Percentiles rank a stretch among this genome's conserved stretches.
phyloP scores from a whole-genome alignment of 306 rosid genomes.

The Sophora flavescens region DNA sequence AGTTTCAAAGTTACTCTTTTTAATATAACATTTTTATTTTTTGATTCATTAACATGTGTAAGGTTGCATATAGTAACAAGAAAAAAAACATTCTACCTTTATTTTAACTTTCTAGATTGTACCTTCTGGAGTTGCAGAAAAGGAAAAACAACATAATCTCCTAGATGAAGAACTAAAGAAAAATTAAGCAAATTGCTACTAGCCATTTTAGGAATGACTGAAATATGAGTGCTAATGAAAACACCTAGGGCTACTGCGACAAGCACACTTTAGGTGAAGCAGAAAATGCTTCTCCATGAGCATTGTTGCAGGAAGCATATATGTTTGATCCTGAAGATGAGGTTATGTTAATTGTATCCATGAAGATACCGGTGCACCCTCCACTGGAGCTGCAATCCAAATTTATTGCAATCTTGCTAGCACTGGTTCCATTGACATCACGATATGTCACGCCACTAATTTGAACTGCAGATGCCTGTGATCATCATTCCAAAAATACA shows the following conservation, averaged over 20 bases:
- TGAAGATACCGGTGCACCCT: constrained; percentile 30
- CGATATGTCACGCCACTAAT: constrained; percentile 32
- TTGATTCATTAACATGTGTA: too few species aligned
- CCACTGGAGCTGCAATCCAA: neutral
- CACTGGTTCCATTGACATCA: constrained; percentile 30
- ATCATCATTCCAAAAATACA: constrained; percentile 13
- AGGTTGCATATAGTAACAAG: neutral
- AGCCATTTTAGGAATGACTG: constrained; percentile 1
- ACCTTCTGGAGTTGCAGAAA: neutral
- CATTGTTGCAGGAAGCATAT: constrained; percentile 24
- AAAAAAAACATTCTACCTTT: neutral
- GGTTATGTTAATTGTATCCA: constrained; percentile 35
- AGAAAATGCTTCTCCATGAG: constrained; percentile 29
- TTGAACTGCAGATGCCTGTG: constrained; percentile 13
- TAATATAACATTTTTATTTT: too few species aligned
- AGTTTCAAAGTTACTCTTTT: too few species aligned
- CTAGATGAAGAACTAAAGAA: neutral
- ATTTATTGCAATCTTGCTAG: constrained; percentile 2
- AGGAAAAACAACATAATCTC: neutral
- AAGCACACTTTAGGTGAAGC: constrained; percentile 38
- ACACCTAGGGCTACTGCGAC: neutral
- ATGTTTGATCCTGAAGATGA: constrained; percentile 6
- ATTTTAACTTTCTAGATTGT: constrained; percentile 8
- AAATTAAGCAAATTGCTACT: too few species aligned
- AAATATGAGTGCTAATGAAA: neutral